Conservation (phyloP, 2,329 filamentous ascomycete genomes). For the Diaporthe citrichinensis region DNA sequence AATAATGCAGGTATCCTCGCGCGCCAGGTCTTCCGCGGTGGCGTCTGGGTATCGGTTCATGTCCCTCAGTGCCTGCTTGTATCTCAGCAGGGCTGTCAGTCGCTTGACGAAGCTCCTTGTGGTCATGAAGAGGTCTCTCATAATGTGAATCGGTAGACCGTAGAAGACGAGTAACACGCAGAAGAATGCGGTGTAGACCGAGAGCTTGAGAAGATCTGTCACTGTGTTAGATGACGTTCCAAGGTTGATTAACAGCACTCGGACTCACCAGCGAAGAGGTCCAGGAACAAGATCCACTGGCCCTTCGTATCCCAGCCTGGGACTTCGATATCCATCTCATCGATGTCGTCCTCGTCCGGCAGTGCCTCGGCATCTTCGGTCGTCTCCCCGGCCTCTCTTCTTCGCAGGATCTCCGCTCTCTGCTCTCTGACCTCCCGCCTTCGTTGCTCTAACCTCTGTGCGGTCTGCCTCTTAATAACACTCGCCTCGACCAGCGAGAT, state of each 20-base stretch:
- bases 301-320: conserved; percentile 98
- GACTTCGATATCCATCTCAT: conserved; percentile 95
- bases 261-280: conserved; percentile 81
- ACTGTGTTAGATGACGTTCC: neutral
- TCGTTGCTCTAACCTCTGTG: conserved; percentile 76
- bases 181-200: conserved; percentile 93
- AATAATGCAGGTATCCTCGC: conserved; percentile 97
- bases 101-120: conserved; percentile 92
- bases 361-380: conserved; percentile 64
- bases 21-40: conserved; percentile 84
- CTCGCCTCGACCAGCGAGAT: conserved; percentile 84
- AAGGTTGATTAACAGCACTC: neutral
- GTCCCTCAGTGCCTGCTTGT: conserved; percentile 90
- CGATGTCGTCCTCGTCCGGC: conserved; percentile 77
- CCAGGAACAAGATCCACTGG: conserved; percentile 89
- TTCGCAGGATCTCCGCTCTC: conserved; percentile 65
- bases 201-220: conserved; percentile 88
- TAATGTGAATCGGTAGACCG: conserved; percentile 95
- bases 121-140: conserved; percentile 95
- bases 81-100: conserved; percentile 89
- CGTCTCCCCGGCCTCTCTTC: conserved; percentile 61
- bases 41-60: conserved; percentile 97
- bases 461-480: conserved; percentile 82
- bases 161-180: conserved; percentile 94
- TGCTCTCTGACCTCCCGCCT: conserved; percentile 76